Conservation (phyloP, 1,284 basidiomycete species). For the Xerocomus amazonicus region DNA sequence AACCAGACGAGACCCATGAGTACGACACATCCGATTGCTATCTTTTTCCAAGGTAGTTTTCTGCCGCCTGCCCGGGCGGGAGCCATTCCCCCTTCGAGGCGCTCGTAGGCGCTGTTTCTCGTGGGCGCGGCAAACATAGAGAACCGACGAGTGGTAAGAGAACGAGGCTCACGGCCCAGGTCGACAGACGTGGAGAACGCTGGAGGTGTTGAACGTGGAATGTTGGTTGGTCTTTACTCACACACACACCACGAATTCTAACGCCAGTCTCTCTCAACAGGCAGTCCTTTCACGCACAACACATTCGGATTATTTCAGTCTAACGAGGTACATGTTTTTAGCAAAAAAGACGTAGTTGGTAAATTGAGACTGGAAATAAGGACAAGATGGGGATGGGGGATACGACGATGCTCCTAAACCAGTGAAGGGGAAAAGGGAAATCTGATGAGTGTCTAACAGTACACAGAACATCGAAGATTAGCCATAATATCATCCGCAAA, state of each 20-base stretch:
- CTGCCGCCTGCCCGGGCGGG: conserved; percentile 34
- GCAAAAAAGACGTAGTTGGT: too few relatives aligned
- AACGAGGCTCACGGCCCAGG: conserved; percentile 23
- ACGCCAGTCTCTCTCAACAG: too few relatives aligned
- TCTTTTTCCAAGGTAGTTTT: conserved; percentile 62
- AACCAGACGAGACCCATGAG: conserved; percentile 61
- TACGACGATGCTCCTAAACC: conserved; percentile 49
- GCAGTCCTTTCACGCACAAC: not conserved
- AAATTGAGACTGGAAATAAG: too few relatives aligned
- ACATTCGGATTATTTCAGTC: conserved; percentile 3
- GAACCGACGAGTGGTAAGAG: not conserved
- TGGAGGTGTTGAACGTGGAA: conserved; percentile 19
- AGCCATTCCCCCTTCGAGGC: conserved; percentile 60
- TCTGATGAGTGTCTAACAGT: conserved; percentile 23
- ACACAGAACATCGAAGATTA: conserved; percentile 48
- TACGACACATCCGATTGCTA: conserved; percentile 52
- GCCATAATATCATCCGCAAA: conserved; percentile 11
- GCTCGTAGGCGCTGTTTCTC: conserved; percentile 54
- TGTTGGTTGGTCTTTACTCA: conserved; percentile 11
- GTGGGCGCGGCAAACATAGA: conserved; percentile 38
- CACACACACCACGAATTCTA: not conserved
- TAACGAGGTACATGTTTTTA: not conserved
- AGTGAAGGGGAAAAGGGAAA: conserved; percentile 35
- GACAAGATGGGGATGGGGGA: conserved; percentile 26
- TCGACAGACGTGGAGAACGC: conserved; percentile 32